A percentile compares a stretch with the other conserved stretches of the same genome.
Conservation (phyloP, 768 basidiomycete genomes). For the Boletus insuetus region DNA sequence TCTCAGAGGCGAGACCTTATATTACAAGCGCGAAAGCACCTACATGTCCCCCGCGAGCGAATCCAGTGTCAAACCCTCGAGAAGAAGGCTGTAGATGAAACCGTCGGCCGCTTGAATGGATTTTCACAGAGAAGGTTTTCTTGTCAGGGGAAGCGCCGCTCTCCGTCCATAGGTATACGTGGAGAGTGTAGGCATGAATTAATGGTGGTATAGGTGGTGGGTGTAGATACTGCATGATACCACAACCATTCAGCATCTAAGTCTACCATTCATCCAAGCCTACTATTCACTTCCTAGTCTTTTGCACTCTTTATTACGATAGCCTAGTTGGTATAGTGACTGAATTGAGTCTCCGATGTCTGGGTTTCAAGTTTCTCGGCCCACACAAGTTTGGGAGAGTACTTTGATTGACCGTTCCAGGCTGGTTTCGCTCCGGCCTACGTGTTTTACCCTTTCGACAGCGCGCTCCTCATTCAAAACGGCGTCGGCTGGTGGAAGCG, state of each 20-base stretch:
- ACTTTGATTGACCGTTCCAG: constrained; percentile 24
- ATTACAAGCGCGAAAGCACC: constrained; percentile 1
- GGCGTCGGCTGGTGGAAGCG: constrained; percentile 68
- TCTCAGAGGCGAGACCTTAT: constrained; percentile 1
- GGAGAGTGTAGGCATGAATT: neutral
- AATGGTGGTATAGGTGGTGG: neutral
- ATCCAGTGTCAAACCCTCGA: constrained; percentile 12
- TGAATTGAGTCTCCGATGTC: constrained; percentile 18
- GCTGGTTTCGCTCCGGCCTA: constrained; percentile 34
- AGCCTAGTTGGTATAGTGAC: neutral
- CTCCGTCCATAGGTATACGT: neutral
- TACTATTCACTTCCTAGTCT: neutral
- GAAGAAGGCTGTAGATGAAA: constrained; percentile 15
- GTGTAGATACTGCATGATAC: neutral
- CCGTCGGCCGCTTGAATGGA: neutral
- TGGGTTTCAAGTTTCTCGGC: constrained; percentile 17
- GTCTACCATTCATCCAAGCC: neutral
- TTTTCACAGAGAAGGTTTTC: neutral
- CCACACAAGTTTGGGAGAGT: constrained; percentile 15
- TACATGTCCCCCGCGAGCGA: constrained; percentile 6
- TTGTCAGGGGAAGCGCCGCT: neutral
- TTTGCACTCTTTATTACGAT: neutral
- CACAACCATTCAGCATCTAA: too few relatives aligned
- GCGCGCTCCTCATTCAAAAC: constrained; percentile 44
- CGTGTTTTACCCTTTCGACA: constrained; percentile 35